phyloP scores from a whole-genome alignment of 2,329 filamentous ascomycete species.

The Nothophaeocryptopus gaeumannii region DNA sequence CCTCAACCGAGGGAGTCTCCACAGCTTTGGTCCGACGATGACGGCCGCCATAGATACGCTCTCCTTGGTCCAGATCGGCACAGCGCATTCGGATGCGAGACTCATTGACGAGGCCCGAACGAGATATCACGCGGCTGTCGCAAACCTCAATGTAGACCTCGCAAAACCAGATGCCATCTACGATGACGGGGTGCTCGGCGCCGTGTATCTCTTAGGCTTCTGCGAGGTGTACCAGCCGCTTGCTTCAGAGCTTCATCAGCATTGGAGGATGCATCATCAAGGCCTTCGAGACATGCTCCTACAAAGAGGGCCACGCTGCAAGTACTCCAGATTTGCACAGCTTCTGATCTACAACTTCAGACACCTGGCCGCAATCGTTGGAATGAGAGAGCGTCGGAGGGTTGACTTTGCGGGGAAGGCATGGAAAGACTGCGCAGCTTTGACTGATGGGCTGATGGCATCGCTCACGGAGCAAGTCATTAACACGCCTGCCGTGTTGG shows the following conservation, averaged over 20 bases:
- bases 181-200: slow-evolving; percentile 10
- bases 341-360: slow-evolving; percentile 9
- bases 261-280: slow-evolving; percentile 5
- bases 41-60: slow-evolving; percentile 6
- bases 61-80: slow-evolving; percentile 6
- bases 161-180: slow-evolving; percentile 4
- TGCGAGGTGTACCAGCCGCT: slow-evolving; percentile 7
- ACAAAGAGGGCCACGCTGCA: slow-evolving; percentile 1
- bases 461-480: slow-evolving; percentile 8
- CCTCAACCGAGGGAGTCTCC: slow-evolving; percentile 4
- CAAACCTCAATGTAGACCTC: slow-evolving; percentile 6
- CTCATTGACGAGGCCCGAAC: slow-evolving; percentile 6
- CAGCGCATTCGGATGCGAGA: slow-evolving; percentile 2
- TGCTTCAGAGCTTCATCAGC: neutral
- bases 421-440: slow-evolving; percentile 6
- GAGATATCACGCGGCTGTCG: slow-evolving; percentile 8
- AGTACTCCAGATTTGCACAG: slow-evolving; percentile 9
- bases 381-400: neutral
- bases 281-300: slow-evolving; percentile 8
- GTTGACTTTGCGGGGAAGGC: slow-evolving; percentile 4
- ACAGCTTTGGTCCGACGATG: slow-evolving; percentile 3
- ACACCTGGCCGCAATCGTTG: slow-evolving; percentile 4
- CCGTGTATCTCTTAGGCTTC: slow-evolving; percentile 7
- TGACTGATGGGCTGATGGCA: slow-evolving; percentile 7
- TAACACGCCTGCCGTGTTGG: slow-evolving; percentile 1